Conservation (phyloP, 2,329 filamentous ascomycete species). For the Tolypocladium guangdongense region DNA sequence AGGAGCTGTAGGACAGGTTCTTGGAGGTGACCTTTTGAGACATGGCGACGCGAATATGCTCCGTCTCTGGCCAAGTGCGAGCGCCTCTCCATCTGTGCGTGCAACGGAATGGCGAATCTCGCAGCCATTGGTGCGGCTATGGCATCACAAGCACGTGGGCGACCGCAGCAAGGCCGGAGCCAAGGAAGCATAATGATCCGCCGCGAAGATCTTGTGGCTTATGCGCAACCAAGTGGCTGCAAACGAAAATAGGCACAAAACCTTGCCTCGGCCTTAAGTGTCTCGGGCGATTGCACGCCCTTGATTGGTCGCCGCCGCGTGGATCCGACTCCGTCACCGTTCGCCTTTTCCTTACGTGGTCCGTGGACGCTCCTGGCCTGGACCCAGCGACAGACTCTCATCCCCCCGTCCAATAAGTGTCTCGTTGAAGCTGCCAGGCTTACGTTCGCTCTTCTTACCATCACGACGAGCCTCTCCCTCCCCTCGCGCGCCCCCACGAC, state of each 20-base stretch:
- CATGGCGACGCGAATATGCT: conserved; percentile 19
- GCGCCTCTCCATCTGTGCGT: background rate
- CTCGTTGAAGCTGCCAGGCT: background rate
- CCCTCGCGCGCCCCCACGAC: background rate
- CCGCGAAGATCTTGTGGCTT: background rate
- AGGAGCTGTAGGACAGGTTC: conserved; percentile 54
- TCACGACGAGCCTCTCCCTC: background rate
- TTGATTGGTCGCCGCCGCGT: background rate
- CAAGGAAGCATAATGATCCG: background rate
- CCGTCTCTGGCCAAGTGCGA: background rate
- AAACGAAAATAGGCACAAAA: background rate
- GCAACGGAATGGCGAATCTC: background rate
- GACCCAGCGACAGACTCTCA: background rate
- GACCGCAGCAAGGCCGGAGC: background rate
- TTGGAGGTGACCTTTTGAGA: conserved; percentile 56
- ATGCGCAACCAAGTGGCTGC: background rate
- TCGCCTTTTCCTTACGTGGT: background rate
- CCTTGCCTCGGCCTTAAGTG: background rate
- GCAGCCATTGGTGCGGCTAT: background rate
- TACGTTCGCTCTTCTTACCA: background rate
- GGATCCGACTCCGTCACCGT: background rate
- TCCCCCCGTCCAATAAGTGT: background rate
- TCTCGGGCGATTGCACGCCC: background rate
- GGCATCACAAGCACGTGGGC: background rate
- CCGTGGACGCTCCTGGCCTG: background rate